Percentiles rank a stretch among this genome's conserved stretches.
Evolutionary conservation across 257 asterid genomes (phyloP).

Genomic region (Penstemon newberryi): DNA sequence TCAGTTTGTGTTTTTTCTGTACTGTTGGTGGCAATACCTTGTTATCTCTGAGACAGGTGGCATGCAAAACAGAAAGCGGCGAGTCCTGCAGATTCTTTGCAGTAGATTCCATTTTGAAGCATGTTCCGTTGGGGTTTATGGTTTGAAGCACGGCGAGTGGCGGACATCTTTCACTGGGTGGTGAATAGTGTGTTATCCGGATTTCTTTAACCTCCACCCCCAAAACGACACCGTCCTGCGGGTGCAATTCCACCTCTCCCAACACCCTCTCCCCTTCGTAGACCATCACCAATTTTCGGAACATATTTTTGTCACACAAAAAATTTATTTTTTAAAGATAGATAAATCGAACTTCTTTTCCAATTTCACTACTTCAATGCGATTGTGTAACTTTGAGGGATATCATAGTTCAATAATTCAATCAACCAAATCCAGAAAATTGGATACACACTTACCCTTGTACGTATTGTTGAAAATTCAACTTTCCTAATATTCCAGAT

Average conservation of each 20-base stretch:
- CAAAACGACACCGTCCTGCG: conserved; percentile 54
- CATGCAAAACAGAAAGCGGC: conserved; percentile 77
- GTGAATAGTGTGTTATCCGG: conserved; percentile 70
- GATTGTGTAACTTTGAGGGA: conserved; percentile 39
- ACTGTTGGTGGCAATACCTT: conserved; percentile 69
- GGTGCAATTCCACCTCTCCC: conserved; percentile 77
- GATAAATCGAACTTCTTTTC: conserved; percentile 22
- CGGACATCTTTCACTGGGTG: conserved; percentile 90
- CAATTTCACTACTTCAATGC: conserved; percentile 36
- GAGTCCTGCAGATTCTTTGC: conserved; percentile 51
- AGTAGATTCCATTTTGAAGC: conserved; percentile 86
- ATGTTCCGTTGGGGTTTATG: conserved; percentile 44
- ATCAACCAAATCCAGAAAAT: conserved; percentile 34
- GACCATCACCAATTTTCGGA: conserved; percentile 46
- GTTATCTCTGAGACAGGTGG: conserved; percentile 90
- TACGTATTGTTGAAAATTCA: conserved; percentile 13
- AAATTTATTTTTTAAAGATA: background rate
- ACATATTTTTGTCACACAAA: conserved; percentile 35
- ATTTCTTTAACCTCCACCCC: conserved; percentile 56
- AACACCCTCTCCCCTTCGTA: conserved; percentile 72
- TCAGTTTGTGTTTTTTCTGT: conserved; percentile 27
- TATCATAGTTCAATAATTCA: conserved; percentile 28
- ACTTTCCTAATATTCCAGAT: conserved; percentile 43
- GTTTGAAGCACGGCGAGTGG: conserved; percentile 92
- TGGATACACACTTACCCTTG: background rate